Conservation (phyloP, 345 rosid genomes). For the Populus tremula region DNA sequence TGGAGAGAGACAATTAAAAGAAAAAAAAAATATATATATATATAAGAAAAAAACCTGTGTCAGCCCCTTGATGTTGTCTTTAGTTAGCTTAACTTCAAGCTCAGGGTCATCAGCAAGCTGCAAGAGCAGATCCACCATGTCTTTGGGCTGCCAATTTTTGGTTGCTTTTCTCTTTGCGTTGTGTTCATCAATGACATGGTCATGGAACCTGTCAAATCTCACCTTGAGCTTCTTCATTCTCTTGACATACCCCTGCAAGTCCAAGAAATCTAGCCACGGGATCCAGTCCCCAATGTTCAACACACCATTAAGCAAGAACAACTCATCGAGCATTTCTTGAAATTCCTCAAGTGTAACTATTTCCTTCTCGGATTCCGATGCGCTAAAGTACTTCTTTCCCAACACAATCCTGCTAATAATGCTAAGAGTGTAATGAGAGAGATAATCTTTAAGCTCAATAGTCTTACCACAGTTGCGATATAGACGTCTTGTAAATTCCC, state of each 20-base stretch:
- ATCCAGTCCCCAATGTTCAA: conserved; percentile 63
- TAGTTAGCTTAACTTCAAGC: conserved; percentile 58
- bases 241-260: conserved; percentile 58
- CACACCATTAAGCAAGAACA: conserved; percentile 59
- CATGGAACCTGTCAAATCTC: conserved; percentile 56
- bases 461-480: conserved; percentile 13
- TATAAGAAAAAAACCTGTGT: conserved; percentile 35
- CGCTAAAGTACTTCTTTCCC: conserved; percentile 50
- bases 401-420: conserved; percentile 64
- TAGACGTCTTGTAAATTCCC: conserved; percentile 23
- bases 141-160: conserved; percentile 44
- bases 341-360: conserved; percentile 53
- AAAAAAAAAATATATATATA: not conserved
- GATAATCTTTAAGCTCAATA: conserved; percentile 37
- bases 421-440: conserved; percentile 31
- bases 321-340: conserved; percentile 65
- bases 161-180: conserved; percentile 30
- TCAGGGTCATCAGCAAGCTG: conserved; percentile 61
- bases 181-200: conserved; percentile 62
- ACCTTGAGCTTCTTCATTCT: conserved; percentile 56
- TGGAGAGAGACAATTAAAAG: not conserved
- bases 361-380: conserved; percentile 11
- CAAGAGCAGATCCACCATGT: conserved; percentile 66
- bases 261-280: conserved; percentile 57
- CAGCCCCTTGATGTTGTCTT: conserved; percentile 57